phyloP scores from a whole-genome alignment of 768 basidiomycete species.

The Phanerodontia chrysosporium region DNA sequence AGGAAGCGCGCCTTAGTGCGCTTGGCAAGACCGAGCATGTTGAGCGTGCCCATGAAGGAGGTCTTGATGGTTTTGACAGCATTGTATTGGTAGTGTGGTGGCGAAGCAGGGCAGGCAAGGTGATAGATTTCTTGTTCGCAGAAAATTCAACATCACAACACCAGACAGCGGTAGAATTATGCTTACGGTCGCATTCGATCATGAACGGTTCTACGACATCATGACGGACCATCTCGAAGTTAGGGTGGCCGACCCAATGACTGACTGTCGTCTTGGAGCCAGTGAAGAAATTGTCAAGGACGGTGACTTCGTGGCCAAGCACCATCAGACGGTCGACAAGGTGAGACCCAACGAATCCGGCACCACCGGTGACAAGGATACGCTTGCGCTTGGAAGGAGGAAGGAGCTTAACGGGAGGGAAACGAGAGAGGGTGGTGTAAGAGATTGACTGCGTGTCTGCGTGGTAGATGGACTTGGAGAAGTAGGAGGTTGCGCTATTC shows the following conservation, averaged over 20 bases:
- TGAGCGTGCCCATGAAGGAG: constrained; percentile 95
- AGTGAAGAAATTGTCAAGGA: constrained; percentile 98
- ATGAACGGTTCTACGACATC: constrained; percentile 97
- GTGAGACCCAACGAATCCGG: constrained; percentile 99
- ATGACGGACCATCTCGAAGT: constrained; percentile 97
- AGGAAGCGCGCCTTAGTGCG: constrained; percentile 96
- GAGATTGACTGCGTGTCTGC: constrained; percentile 79
- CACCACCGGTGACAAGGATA: constrained; percentile 92
- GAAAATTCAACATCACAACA: background rate
- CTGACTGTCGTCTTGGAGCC: constrained; percentile 96
- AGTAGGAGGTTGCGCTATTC: constrained; percentile 52
- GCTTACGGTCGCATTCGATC: constrained; percentile 97
- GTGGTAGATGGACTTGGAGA: constrained; percentile 84
- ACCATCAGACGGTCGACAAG: constrained; percentile 97
- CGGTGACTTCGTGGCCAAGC: constrained; percentile 95
- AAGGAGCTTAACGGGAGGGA: constrained; percentile 89
- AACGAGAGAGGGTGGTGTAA: constrained; percentile 87
- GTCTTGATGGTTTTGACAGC: constrained; percentile 98
- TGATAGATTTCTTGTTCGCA: constrained; percentile 85
- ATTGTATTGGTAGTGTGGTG: constrained; percentile 97
- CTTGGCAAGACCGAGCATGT: constrained; percentile 98
- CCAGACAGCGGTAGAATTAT: background rate
- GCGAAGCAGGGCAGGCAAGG: constrained; percentile 95
- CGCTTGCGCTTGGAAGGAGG: constrained; percentile 77
- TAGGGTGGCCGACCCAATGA: constrained; percentile 96